Evolutionary conservation across 208 protist genomes (phyloP).

Genomic region (Borovskyia barvae): DNA sequence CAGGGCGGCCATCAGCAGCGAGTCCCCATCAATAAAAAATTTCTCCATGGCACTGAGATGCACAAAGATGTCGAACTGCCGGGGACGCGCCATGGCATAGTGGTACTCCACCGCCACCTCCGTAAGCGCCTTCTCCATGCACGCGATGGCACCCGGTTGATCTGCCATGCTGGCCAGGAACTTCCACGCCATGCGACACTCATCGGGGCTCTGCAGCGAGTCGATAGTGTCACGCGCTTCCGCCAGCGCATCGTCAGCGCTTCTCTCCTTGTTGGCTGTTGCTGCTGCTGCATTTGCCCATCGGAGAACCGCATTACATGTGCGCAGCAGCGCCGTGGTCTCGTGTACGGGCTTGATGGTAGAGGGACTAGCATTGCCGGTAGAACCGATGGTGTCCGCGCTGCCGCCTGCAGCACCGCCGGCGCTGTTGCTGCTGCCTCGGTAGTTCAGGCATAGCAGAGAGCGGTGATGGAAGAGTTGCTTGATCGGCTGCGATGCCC

Average conservation of each 20-base stretch:
- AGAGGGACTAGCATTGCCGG: slow-evolving; percentile 13
- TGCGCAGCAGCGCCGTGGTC: slow-evolving; percentile 22
- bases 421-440: slow-evolving; percentile 1
- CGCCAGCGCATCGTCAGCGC: too few species aligned
- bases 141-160: slow-evolving; percentile 19
- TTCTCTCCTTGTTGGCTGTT: slow-evolving; percentile 20
- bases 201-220: slow-evolving; percentile 44
- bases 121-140: slow-evolving; percentile 47
- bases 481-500: slow-evolving; percentile 43
- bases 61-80: slow-evolving; percentile 89
- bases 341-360: slow-evolving; percentile 25
- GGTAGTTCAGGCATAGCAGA: slow-evolving; percentile 16
- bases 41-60: slow-evolving; percentile 86
- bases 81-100: slow-evolving; percentile 81
- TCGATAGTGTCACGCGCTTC: slow-evolving; percentile 24
- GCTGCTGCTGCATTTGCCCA: slow-evolving; percentile 28
- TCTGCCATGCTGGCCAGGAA: slow-evolving; percentile 50
- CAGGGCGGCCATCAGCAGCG: slow-evolving; percentile 82
- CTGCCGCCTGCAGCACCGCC: background rate
- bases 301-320: slow-evolving; percentile 35
- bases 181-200: slow-evolving; percentile 80
- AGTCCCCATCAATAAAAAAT: slow-evolving; percentile 93
- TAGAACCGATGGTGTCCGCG: background rate
- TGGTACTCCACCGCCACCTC: slow-evolving; percentile 56
- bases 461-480: slow-evolving; percentile 50